phyloP scores from a whole-genome alignment of 2,329 filamentous ascomycete species.

The Xylaria sp. region DNA sequence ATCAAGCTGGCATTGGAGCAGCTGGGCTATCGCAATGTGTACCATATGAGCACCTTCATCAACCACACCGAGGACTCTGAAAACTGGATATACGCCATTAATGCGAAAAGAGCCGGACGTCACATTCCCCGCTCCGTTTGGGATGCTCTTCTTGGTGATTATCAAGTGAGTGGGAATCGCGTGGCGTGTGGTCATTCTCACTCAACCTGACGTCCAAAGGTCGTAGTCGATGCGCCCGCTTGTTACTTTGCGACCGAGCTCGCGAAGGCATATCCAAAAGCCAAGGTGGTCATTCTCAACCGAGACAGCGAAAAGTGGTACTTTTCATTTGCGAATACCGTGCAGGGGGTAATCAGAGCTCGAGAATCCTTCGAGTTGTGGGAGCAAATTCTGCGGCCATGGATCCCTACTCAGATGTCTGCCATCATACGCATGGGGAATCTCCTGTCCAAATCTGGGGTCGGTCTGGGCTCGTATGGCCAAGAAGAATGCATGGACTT shows the following conservation, averaged over 20 bases:
- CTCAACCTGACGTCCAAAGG: constrained; percentile 5
- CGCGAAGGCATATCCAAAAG: constrained; percentile 17
- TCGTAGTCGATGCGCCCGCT: constrained; percentile 13
- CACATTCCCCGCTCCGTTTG: constrained; percentile 9
- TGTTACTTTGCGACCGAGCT: constrained; percentile 21
- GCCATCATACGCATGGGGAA: constrained; percentile 17
- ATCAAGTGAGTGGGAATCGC: constrained; percentile 7
- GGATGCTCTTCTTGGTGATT: constrained; percentile 12
- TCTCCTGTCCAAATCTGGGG: constrained; percentile 13
- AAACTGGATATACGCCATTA: constrained; percentile 12
- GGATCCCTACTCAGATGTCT: constrained; percentile 9
- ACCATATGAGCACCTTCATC: constrained; percentile 18
- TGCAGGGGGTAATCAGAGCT: constrained; percentile 14
- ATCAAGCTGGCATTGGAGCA: constrained; percentile 18
- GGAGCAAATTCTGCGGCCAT: constrained; percentile 13
- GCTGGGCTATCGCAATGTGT: constrained; percentile 14
- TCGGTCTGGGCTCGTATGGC: constrained; percentile 15
- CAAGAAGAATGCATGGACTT: constrained; percentile 14
- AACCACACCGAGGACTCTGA: constrained; percentile 11
- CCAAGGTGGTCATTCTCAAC: constrained; percentile 20
- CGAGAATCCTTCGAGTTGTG: constrained; percentile 9
- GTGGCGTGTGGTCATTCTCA: not conserved
- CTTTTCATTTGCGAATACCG: constrained; percentile 13
- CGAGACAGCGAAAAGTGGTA: constrained; percentile 21
- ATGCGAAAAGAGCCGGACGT: constrained; percentile 9